Conservation (phyloP, 2,329 filamentous ascomycete genomes). For the Penicillium sp. region DNA sequence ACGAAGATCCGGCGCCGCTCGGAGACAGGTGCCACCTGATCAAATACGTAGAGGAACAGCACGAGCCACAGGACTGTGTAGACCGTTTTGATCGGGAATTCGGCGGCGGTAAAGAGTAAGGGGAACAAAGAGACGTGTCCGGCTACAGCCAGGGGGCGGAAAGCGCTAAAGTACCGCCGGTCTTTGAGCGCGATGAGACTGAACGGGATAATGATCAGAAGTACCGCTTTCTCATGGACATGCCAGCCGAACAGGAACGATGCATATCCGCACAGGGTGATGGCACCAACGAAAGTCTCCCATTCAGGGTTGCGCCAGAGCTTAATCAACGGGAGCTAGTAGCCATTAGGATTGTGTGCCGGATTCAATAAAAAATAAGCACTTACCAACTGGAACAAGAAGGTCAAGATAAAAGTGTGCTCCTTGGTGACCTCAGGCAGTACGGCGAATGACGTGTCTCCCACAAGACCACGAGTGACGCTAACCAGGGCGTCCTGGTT, state of each 20-base stretch:
- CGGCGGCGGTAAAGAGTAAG: slow-evolving; percentile 78
- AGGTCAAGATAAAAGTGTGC: slow-evolving; percentile 70
- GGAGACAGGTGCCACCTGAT: slow-evolving; percentile 75
- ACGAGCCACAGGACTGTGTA: slow-evolving; percentile 92
- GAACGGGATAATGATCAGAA: slow-evolving; percentile 90
- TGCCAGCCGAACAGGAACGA: slow-evolving; percentile 98
- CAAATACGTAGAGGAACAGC: slow-evolving; percentile 74
- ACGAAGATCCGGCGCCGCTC: slow-evolving; percentile 73
- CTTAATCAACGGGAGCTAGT: slow-evolving; percentile 64
- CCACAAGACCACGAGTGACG: slow-evolving; percentile 84
- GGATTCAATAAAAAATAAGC: neutral
- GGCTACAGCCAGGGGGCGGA: slow-evolving; percentile 80
- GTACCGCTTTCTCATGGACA: slow-evolving; percentile 92
- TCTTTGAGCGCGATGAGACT: slow-evolving; percentile 84
- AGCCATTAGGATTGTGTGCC: too few species aligned
- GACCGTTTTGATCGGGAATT: slow-evolving; percentile 86
- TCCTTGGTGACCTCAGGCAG: slow-evolving; percentile 75
- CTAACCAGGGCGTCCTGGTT: slow-evolving; percentile 69
- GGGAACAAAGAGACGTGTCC: slow-evolving; percentile 94
- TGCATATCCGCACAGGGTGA: slow-evolving; percentile 88
- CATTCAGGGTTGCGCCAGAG: slow-evolving; percentile 72
- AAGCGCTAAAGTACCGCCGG: slow-evolving; percentile 80
- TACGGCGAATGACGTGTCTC: slow-evolving; percentile 87
- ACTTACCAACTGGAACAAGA: slow-evolving; percentile 65
- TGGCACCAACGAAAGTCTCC: slow-evolving; percentile 79